Conservation (phyloP, 148 eudicot genomes). For the Persicaria maculosa region DNA sequence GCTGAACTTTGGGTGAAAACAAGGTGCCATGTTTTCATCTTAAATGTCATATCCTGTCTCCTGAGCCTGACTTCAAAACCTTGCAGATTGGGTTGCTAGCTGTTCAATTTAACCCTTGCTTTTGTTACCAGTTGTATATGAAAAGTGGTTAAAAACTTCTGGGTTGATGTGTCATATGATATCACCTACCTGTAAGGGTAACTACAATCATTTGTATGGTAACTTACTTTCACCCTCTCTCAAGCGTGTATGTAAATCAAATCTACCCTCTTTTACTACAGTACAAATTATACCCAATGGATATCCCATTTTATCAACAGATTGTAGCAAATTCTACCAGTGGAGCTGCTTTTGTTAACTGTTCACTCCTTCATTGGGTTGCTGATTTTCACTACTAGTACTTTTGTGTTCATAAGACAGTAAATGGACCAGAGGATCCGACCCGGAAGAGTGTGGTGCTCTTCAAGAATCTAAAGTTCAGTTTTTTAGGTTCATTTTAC, state of each 20-base stretch:
- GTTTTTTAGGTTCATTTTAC: too few species aligned
- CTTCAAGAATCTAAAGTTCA: too few species aligned
- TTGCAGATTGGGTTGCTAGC: not conserved
- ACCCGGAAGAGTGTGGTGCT: too few species aligned
- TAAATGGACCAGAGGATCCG: too few species aligned
- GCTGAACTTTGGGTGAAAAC: constrained; percentile 4
- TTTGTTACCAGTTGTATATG: not conserved
- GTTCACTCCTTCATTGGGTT: too few species aligned
- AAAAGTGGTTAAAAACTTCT: not conserved
- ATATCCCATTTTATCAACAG: too few species aligned
- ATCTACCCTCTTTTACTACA: not conserved
- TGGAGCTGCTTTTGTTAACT: too few species aligned
- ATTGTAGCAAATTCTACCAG: too few species aligned
- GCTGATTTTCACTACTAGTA: too few species aligned
- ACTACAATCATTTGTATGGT: not conserved
- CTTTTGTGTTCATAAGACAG: too few species aligned
- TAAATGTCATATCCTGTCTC: not conserved
- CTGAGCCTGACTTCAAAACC: not conserved
- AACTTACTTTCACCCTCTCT: not conserved
- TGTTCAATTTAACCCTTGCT: constrained; percentile 1
- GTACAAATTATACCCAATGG: too few species aligned
- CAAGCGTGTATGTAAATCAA: not conserved
- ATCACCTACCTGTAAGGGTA: not conserved
- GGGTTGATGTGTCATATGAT: not conserved
- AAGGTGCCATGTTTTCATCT: not conserved